Base-by-base conservation (phyloP, 306 rosid species). In the Cucurbita moschata region DNA sequence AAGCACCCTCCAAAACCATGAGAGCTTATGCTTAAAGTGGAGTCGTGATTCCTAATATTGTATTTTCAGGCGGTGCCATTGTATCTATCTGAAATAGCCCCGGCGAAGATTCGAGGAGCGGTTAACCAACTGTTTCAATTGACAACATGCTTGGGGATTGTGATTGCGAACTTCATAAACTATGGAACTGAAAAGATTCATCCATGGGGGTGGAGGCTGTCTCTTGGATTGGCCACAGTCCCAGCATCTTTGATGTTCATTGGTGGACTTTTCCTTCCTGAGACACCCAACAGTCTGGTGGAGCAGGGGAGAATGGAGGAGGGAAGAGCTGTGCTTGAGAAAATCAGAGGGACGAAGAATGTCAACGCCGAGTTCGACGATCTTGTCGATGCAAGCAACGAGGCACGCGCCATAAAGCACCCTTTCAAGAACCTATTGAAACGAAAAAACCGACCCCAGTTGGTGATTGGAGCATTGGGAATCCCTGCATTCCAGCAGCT, bases 401-500 rank as follows among this genome's bases (percentile, higher is more conserved):
- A 79, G 60, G 97, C 99, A 21, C 77, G 59, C 68, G 88, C 91
- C 0, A 73, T 91, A 8, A 82, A 57, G 76, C 75, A 87, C 75
- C 96, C 97, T 0, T 95, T 91, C 72, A 76, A 83, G 85, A 87
- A 88, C 55, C 93, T 95, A 39, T 81, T 95, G 1, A 64, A 40
- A 78, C 81, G 85, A 67, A 91, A 83, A 83, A 89, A 95, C 75
- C 94, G 96, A 26, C 96, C 99, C 2, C 97, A 95, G 46, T 77
- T 95, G n/a, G 18, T 95, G n/a, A 87, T 95, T 5, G 99, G 99
- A 5, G 96, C 97, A 43, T 76, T 95, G 82, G 97, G 91, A 46
- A 91, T 95, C 71, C 97, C 96, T 7, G 97, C 96, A 46, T 95
- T 95, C 79, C 99, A 95, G 75, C 99, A 95, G 71, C 87, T 95